Percentiles rank a stretch among this genome's conserved stretches.
These are phyloP conservation scores for Scenedesmus sp. DNA, from an alignment of 163 green algal species.

Conservation along the genomic window DNA sequence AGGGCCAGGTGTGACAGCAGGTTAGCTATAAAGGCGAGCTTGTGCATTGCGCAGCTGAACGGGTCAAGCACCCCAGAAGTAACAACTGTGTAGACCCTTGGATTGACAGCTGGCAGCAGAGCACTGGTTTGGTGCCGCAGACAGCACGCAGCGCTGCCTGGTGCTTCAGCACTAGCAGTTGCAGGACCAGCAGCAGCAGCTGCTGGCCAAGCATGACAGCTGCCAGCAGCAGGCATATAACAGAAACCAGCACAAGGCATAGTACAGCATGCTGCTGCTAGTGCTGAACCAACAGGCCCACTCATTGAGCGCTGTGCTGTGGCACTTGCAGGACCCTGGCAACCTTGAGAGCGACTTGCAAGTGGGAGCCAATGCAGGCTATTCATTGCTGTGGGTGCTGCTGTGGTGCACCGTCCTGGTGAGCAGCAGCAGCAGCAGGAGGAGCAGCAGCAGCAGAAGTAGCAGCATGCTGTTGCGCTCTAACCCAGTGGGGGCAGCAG, in stretches of 20 bases:
- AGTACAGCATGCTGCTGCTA: neutral
- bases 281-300: neutral
- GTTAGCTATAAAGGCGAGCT: neutral
- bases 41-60: neutral
- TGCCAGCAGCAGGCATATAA: neutral
- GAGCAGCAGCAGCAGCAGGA: slow-evolving; percentile 16
- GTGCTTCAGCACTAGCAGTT: no score
- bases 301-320: neutral
- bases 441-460: neutral
- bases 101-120: no score
- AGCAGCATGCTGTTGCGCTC: neutral
- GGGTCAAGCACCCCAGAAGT: no score
- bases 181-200: no score
- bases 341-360: slow-evolving; percentile 95
- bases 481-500: no score
- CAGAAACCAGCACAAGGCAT: neutral
- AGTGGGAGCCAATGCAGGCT: slow-evolving; percentile 78
- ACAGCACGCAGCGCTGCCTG: no score
- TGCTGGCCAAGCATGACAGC: no score
- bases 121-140: no score
- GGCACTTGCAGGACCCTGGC: slow-evolving; percentile 83
- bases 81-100: no score
- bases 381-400: slow-evolving; percentile 91
- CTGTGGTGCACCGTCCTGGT: slow-evolving; percentile 85
- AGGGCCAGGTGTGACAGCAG: neutral